Percentiles rank a stretch among this genome's conserved stretches.
These are phyloP conservation scores for Syzygium aromaticum DNA, from an alignment of 345 rosid genomes.

Conservation along the genomic window DNA sequence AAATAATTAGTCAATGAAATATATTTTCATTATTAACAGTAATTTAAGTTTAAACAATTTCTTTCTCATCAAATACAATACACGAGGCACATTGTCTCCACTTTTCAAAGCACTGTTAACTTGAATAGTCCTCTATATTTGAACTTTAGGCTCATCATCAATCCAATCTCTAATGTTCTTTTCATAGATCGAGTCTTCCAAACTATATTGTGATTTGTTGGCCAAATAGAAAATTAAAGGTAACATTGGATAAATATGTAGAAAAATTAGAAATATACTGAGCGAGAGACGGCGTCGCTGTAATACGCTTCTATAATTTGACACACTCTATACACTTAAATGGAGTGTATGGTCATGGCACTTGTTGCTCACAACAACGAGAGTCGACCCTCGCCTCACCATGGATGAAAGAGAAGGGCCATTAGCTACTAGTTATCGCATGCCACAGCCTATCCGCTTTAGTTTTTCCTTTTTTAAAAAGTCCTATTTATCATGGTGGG, in stretches of 20 bases:
- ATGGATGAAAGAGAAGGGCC: background rate
- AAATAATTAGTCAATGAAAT: too few species aligned
- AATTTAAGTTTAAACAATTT: too few species aligned
- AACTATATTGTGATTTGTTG: background rate
- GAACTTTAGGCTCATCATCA: background rate
- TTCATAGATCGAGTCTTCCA: background rate
- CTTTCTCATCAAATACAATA: too few species aligned
- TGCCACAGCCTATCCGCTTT: background rate
- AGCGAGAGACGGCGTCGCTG: fast-evolving
- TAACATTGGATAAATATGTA: background rate
- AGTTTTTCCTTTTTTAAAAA: background rate
- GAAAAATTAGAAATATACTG: too few species aligned
- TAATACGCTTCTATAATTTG: background rate
- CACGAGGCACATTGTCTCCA: background rate
- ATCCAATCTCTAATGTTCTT: background rate
- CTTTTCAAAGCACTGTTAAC: background rate
- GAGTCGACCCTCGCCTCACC: background rate
- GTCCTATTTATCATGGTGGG: background rate
- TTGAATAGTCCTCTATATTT: background rate
- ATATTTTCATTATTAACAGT: too few species aligned
- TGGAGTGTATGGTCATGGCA: background rate
- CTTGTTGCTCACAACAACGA: background rate
- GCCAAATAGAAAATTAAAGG: background rate
- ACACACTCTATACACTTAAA: background rate
- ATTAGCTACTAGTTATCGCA: background rate